These are phyloP conservation scores for Jaapia argillacea DNA, from an alignment of 768 basidiomycete species.

Conservation along the genomic window DNA sequence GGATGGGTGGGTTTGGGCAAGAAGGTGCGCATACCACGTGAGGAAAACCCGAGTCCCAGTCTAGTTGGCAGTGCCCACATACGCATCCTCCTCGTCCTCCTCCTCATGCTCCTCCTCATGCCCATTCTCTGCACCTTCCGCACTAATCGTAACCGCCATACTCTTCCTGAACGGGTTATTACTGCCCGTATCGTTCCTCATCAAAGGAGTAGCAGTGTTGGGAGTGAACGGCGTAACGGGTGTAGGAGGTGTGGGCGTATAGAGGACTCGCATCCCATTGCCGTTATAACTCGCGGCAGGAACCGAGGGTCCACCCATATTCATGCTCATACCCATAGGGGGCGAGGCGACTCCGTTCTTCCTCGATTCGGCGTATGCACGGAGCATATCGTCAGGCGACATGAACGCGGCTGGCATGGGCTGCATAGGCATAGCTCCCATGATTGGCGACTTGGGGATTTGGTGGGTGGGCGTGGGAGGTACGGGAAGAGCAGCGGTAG, in stretches of 20 bases:
- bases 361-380: slow-evolving; percentile 48
- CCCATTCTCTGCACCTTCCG: no score
- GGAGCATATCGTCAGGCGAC: slow-evolving; percentile 70
- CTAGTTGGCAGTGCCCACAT: no score
- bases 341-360: slow-evolving; percentile 22
- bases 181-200: not conserved
- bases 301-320: slow-evolving; percentile 12
- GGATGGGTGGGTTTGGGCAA: no score
- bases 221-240: slow-evolving; percentile 14
- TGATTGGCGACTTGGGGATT: slow-evolving; percentile 23
- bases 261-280: slow-evolving; percentile 22
- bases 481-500: slow-evolving; percentile 7
- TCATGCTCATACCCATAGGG: slow-evolving; percentile 15
- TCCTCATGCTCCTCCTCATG: no score
- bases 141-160: no score
- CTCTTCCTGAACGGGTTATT: slow-evolving; percentile 8
- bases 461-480: slow-evolving; percentile 11
- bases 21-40: no score
- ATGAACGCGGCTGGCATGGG: slow-evolving; percentile 30
- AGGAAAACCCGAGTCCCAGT: no score
- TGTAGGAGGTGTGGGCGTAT: no score
- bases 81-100: no score
- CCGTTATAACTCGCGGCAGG: slow-evolving; percentile 18
- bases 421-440: slow-evolving; percentile 29
- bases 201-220: not conserved